Evolutionary conservation across 306 rosid species (phyloP), one percentile per base, ranked within the genome.

Genomic region (Boehmeria nivea): DNA sequence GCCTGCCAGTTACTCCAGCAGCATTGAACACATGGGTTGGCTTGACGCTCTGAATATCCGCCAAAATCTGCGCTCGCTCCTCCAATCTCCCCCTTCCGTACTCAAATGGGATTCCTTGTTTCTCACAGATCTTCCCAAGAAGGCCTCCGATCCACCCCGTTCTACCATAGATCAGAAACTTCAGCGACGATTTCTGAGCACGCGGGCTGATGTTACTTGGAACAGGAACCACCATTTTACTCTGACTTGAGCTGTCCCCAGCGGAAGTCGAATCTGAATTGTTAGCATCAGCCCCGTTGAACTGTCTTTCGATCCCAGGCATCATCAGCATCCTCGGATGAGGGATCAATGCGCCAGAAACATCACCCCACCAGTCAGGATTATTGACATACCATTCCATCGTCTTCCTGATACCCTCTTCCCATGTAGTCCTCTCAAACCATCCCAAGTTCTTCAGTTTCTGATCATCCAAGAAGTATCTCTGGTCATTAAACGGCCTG

Each of bases 331-430:
- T 77, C 51, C 72, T 77, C 26, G 87, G 87, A 62, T 81, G 87
- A 54, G 87, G 83, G 46, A 77, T 70, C 43, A 81, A 65, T 25
- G 83, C 87, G 6, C 81, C 83, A 19, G 87, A 74, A 21, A 81
- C 79, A 71, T 81, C 83, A n/a, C 87, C 83, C 83, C 79, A 81
- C 83, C 83, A 81, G 54, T 62, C 66, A 47, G 76, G 81, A 22
- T 81, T 81, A 48, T 71, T 54, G 31, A 65, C 72, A 26, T 81
- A 74, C 87, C 83, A 81, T 14, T 77, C 79, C 72, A 65, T 81
- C 0, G 87, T 81, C 66, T 61, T 81, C 57, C 28, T 68, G 20
- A 80, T 68, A 26, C 82, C 86, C 18, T 80, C 82, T 54, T 67
- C 78, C 87, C 87, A 81, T 7, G 62, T 16, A 22, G 87, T 81